Evolutionary conservation across 257 asterid species (phyloP), one percentile per base, ranked within the genome.

Genomic region (Solanum chmielewskii): DNA sequence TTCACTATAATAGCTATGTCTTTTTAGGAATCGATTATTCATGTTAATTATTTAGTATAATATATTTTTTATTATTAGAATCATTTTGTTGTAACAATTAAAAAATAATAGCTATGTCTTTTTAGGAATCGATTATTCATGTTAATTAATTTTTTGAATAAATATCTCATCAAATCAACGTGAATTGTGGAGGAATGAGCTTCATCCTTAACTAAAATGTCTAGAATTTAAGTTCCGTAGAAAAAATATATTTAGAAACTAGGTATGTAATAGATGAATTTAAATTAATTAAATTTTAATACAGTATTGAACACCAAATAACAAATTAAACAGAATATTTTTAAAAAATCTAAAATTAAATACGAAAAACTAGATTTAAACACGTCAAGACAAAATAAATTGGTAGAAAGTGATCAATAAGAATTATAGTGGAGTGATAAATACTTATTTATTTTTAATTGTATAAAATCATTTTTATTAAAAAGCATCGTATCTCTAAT

Each of bases 401-500:
- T 18, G 11, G 11, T 52, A 52, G 20, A 18, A 18, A 6, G 62
- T 6, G 62, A 52, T 0, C n/a, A 56, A 56, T 1, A 18, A 56
- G 0, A 1, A 18, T 56, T 56, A 2, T 56, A 10, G 8, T 56
- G 0, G 0, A 56, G n/a, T 56, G 64, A 1, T 56, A 56, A 56
- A 2, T 56, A 56, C 1, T 18, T 3, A 1, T 56, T 56, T 4
- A 56, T 18, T 4, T 56, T 56, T 56, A 1, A 56, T 11, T 0
- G 0, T 56, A 6, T 1, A 1, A 0, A 56, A 10, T 18, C 25
- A 56, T 20, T 10, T 56, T 1, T 56, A 0, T 56, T 18, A 5
- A 1, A 0, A 20, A 56, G 21, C 2, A 0, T 0, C 8, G 20
- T 56, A 56, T n/a, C n/a, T 7, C 4, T 4, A 20, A 7, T 56